phyloP scores from a whole-genome alignment of 2,329 filamentous ascomycete genomes.

The Pseudofabraea citricarpa region DNA sequence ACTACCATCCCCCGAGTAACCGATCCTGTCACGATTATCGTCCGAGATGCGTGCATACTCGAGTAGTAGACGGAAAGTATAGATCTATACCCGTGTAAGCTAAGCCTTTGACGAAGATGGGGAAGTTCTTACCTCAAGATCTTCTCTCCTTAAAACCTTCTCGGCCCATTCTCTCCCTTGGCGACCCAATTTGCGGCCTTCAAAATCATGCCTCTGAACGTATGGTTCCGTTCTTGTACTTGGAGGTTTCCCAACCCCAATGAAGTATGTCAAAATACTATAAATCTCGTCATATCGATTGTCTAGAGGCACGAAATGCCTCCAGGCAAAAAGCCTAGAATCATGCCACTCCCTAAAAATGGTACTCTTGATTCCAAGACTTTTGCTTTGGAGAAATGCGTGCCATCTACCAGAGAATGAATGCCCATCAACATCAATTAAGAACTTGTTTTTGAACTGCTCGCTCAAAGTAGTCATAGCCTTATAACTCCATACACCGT shows the following conservation, averaged over 20 bases:
- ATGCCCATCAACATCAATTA: slow-evolving; percentile 75
- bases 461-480: slow-evolving; percentile 48
- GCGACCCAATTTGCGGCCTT: slow-evolving; percentile 60
- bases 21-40: slow-evolving; percentile 29
- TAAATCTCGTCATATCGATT: slow-evolving; percentile 68
- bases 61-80: slow-evolving; percentile 60
- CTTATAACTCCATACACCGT: slow-evolving; percentile 42
- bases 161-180: slow-evolving; percentile 67
- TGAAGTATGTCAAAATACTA: slow-evolving; percentile 69
- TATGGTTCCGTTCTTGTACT: slow-evolving; percentile 40
- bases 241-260: slow-evolving; percentile 50
- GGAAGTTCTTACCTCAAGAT: slow-evolving; percentile 56
- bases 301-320: slow-evolving; percentile 78
- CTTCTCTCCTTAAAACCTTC: slow-evolving; percentile 64
- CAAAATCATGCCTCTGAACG: slow-evolving; percentile 38
- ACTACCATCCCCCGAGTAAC: slow-evolving; percentile 27
- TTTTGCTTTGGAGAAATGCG: slow-evolving; percentile 64
- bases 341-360: slow-evolving; percentile 81
- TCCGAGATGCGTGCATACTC: slow-evolving; percentile 50
- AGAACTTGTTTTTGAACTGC: slow-evolving; percentile 60
- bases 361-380: slow-evolving; percentile 71
- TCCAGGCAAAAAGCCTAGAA: slow-evolving; percentile 67
- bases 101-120: neutral
- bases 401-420: slow-evolving; percentile 65
- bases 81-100: slow-evolving; percentile 33